A percentile compares a stretch with the other conserved stretches of the same genome.
These are phyloP conservation scores for Colletotrichum sp. DNA, from an alignment of 2,329 filamentous ascomycete species.

Conservation along the genomic window DNA sequence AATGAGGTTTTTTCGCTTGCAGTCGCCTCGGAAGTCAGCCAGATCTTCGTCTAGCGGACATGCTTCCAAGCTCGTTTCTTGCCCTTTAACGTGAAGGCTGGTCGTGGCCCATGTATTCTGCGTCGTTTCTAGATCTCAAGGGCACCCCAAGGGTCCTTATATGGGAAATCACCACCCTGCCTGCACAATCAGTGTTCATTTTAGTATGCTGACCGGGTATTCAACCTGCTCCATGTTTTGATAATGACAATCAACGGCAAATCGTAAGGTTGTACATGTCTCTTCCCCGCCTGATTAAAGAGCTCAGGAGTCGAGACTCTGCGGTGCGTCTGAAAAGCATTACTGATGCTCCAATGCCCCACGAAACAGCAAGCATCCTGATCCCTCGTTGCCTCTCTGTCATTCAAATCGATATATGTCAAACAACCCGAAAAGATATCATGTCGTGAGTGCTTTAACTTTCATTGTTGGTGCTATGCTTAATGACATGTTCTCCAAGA, in stretches of 20 bases:
- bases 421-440: rapidly evolving
- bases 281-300: not conserved
- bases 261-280: rapidly evolving
- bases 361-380: not conserved
- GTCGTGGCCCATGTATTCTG: too few relatives aligned
- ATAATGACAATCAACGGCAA: not conserved
- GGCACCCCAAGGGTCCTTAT: not conserved
- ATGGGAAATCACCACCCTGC: rapidly evolving
- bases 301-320: rapidly evolving
- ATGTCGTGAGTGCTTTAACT: not conserved
- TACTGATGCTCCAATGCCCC: not conserved
- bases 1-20: too few relatives aligned
- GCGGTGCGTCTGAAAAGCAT: not conserved
- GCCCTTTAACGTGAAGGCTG: too few relatives aligned
- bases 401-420: not conserved
- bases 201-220: not conserved
- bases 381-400: not conserved
- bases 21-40: not conserved
- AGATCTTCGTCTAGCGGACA: not conserved
- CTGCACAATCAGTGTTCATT: not conserved
- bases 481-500: rapidly evolving
- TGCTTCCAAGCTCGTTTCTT: rapidly evolving
- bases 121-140: not conserved
- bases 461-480: not conserved
- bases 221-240: not conserved